A percentile compares a stretch with the other conserved stretches of the same genome.
Conservation (phyloP, 257 asterid genomes). For the Nicotiana tomentosiformis region DNA sequence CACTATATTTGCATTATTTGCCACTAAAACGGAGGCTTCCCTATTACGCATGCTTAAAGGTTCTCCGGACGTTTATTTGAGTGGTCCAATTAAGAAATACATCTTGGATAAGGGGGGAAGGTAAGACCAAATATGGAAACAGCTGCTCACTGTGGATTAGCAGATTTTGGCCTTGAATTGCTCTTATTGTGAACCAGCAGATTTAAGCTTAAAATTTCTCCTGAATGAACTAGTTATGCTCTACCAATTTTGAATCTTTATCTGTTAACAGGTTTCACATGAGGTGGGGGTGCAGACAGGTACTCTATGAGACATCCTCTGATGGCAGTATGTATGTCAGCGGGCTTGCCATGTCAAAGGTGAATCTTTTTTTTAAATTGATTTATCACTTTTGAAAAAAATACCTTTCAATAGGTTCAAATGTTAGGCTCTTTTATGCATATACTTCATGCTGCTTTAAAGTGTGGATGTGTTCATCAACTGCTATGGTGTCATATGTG, state of each 20-base stretch:
- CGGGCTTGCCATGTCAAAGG: slow-evolving; percentile 96
- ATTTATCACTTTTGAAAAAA: not conserved
- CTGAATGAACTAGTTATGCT: slow-evolving; percentile 5
- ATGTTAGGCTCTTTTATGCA: not conserved
- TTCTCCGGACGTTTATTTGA: slow-evolving; percentile 91
- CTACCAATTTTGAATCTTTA: slow-evolving; percentile 2
- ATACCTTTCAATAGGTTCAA: not conserved
- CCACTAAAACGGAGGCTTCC: slow-evolving; percentile 98
- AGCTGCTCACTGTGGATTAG: not conserved
- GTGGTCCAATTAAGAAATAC: slow-evolving; percentile 88
- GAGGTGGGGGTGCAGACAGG: slow-evolving; percentile 99
- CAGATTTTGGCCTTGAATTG: not conserved
- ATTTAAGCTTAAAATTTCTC: not conserved
- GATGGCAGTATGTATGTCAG: slow-evolving; percentile 68
- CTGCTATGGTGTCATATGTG: slow-evolving; percentile 9
- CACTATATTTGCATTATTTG: slow-evolving; percentile 91
- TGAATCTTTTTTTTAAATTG: slow-evolving; percentile 12
- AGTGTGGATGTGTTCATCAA: not conserved
- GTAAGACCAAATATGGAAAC: slow-evolving; percentile 26
- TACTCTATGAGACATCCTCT: slow-evolving; percentile 67
- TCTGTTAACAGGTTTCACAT: slow-evolving; percentile 73
- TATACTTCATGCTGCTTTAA: not conserved
- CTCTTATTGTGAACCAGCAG: slow-evolving; percentile 7
- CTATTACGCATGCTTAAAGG: slow-evolving; percentile 97
- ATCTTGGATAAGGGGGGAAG: slow-evolving; percentile 92